Conservation (phyloP, 2,329 filamentous ascomycete genomes). For the Xylaria sp. region DNA sequence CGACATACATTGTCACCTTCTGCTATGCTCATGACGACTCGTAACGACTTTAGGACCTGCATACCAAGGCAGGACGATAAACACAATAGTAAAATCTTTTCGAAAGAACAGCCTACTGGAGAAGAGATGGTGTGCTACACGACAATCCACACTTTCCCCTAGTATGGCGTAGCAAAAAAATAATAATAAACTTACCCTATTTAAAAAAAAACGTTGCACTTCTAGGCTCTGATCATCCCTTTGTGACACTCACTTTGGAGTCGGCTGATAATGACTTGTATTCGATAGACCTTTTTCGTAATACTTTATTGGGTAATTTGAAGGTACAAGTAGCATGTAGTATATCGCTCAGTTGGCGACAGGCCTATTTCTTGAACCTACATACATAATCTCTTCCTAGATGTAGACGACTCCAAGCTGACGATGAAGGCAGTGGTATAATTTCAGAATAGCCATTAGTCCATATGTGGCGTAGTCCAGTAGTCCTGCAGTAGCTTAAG, state of each 20-base stretch:
- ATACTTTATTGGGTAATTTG: no score
- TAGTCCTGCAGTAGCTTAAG: neutral
- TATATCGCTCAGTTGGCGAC: neutral
- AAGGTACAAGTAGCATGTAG: neutral
- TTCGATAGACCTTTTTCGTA: neutral
- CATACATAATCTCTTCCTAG: neutral
- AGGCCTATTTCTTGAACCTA: neutral
- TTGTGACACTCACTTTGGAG: neutral
- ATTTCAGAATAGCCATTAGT: neutral
- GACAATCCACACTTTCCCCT: neutral
- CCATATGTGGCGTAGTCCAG: neutral
- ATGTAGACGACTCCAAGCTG: neutral
- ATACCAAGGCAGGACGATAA: slow-evolving; percentile 2
- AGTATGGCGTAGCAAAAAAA: slow-evolving; percentile 17
- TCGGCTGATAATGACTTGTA: neutral
- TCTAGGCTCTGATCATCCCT: neutral
- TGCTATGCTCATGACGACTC: slow-evolving; percentile 27
- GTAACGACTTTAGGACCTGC: neutral
- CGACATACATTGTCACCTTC: slow-evolving; percentile 5
- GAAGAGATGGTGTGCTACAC: slow-evolving; percentile 1
- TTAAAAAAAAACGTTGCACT: neutral
- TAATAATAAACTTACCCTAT: neutral
- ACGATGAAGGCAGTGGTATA: neutral
- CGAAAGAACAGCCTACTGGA: slow-evolving; percentile 5
- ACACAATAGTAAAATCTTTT: slow-evolving; percentile 25